Evolutionary conservation across 148 eudicot genomes (phyloP).

Genomic region (Agrostemma githago): DNA sequence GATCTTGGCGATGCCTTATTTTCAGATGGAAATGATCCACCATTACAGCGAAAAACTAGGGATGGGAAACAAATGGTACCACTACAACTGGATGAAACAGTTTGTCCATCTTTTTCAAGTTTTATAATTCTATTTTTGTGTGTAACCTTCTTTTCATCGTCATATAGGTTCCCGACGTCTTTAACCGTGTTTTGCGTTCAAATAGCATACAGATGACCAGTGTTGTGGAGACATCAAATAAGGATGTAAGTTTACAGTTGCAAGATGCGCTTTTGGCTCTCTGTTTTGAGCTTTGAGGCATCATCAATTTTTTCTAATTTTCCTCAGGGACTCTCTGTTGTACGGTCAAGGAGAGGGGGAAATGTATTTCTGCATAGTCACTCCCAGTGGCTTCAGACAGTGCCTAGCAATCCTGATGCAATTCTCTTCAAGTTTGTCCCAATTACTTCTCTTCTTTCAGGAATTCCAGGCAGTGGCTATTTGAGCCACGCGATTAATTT

Average conservation of each 20-base stretch:
- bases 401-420: conserved; percentile 81
- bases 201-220: conserved; percentile 70
- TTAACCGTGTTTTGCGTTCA: conserved; percentile 72
- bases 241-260: conserved; percentile 55
- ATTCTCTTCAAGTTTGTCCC: conserved; percentile 87
- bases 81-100: not conserved
- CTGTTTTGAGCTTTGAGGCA: not conserved
- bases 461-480: conserved; percentile 93
- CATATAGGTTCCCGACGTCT: conserved; percentile 74
- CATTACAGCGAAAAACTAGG: conserved; percentile 49
- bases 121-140: not conserved
- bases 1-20: conserved; percentile 91
- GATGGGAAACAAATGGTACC: conserved; percentile 58
- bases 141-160: conserved; percentile 5
- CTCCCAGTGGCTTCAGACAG: conserved; percentile 89
- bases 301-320: conserved; percentile 13
- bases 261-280: not conserved
- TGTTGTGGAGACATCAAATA: conserved; percentile 78
- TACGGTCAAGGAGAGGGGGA: conserved; percentile 92
- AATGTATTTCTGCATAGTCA: conserved; percentile 71
- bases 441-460: conserved; percentile 85
- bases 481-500: conserved; percentile 95
- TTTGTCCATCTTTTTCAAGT: not conserved
- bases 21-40: conserved; percentile 63
- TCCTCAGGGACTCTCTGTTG: conserved; percentile 77